Evolutionary conservation across 2,329 filamentous ascomycete species (phyloP), one percentile per base, ranked within the genome.

Genomic region (Metarhizium anisopliae): DNA sequence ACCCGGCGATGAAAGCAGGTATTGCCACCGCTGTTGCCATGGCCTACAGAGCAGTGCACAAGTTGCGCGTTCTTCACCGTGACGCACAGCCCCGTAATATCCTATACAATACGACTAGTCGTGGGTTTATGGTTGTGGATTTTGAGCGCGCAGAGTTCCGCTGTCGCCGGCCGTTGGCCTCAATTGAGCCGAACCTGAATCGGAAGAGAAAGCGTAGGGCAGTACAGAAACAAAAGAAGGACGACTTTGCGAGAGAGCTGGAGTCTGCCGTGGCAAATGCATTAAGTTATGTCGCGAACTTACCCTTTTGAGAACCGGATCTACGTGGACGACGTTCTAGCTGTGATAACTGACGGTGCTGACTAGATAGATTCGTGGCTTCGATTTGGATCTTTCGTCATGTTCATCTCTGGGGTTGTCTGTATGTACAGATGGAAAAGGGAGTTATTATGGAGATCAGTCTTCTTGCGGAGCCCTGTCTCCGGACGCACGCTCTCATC

Each of bases 41-140:
- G 2, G 56, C 55, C 2, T 56, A 60, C 36, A 40, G 32, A 8
- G 49, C 25, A 50, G 18, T 67, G 2, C 60, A 65, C 42, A 40
- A 50, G 13, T 54, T 63, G 2, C 25, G 54, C 2, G 57, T 72
- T 51, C 61, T 69, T 40, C 61, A 68, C 52, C 6, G 58, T 4
- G 64, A 70, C 59, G 66, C 64, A 29, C 61, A 68, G 53, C 58
- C 59, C 38, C 63, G 64, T 7, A 71, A 73, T 54, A 59, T 72
- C 4, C 29, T 71, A 2, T 71, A 66, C 49, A 56, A 70, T 56
- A 40, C 53, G 29, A 6, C 49, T 16, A 60, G 4, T 51, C 42
- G 62, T 16, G 52, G 40, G 51, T 18, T 63, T 40, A 72, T 72
- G 66, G 47, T 69, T 42, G 61, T 70, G 36, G 68, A 72, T 58